A percentile compares a stretch with the other conserved stretches of the same genome.
phyloP scores from a whole-genome alignment of 495 filamentous ascomycete genomes.

The Amorphotheca resinae region DNA sequence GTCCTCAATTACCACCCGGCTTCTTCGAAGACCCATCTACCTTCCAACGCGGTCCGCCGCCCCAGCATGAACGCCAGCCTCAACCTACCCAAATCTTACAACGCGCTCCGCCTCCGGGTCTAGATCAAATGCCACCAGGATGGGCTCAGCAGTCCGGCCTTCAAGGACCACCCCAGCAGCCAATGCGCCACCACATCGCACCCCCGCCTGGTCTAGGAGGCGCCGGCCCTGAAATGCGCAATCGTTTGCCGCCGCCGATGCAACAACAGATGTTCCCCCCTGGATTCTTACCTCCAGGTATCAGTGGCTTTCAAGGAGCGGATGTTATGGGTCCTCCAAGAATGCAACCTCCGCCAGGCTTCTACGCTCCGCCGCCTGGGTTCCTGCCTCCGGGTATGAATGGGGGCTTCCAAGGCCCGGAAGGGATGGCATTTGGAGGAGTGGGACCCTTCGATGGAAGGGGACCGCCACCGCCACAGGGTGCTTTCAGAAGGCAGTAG shows the following conservation, averaged over 20 bases:
- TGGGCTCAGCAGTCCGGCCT: conserved; percentile 28
- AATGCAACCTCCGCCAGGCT: background rate
- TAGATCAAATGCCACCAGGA: conserved; percentile 22
- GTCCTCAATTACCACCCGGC: conserved; percentile 23
- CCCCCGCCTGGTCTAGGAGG: conserved; percentile 36
- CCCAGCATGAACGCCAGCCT: conserved; percentile 29
- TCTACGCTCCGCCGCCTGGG: conserved; percentile 33
- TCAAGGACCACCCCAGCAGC: conserved; percentile 31
- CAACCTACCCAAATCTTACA: conserved; percentile 44
- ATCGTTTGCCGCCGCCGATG: conserved; percentile 10
- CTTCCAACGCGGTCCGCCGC: conserved; percentile 15
- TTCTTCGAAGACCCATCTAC: conserved; percentile 16
- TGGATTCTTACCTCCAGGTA: conserved; percentile 21
- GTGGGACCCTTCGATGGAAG: conserved; percentile 33
- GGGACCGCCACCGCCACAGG: conserved; percentile 27
- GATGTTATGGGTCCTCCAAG: conserved; percentile 20
- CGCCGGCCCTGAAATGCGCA: conserved; percentile 34
- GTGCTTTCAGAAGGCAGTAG: conserved; percentile 16
- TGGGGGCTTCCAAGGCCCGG: conserved; percentile 33
- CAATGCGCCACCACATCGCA: conserved; percentile 14
- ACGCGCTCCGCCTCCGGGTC: conserved; percentile 35
- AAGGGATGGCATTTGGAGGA: conserved; percentile 27
- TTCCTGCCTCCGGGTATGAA: conserved; percentile 25
- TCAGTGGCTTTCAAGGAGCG: conserved; percentile 34
- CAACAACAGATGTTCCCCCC: conserved; percentile 37